Conservation (phyloP, 441 rosid genomes). For the Isatis lusitanica region DNA sequence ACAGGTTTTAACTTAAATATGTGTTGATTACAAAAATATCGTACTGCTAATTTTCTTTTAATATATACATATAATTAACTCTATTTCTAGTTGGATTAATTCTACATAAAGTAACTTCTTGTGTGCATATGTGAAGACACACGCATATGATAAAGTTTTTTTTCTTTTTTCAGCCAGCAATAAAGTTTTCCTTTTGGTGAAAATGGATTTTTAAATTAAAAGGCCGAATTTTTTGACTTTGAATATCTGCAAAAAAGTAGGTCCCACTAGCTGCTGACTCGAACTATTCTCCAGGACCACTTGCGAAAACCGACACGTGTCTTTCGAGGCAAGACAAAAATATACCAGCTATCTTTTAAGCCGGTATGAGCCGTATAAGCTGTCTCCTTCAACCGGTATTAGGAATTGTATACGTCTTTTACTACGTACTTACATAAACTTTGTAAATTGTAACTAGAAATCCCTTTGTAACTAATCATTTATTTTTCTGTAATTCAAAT, state of each 20-base stretch:
- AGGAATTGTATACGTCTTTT: not conserved
- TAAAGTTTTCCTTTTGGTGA: constrained; percentile 26
- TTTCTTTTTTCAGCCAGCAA: constrained; percentile 21
- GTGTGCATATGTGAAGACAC: constrained; percentile 29
- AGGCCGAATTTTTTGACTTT: constrained; percentile 40
- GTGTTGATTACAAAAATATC: not conserved
- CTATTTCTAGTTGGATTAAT: not conserved
- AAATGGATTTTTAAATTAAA: constrained; percentile 24
- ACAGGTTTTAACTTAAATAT: not conserved
- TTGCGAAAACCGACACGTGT: constrained; percentile 35
- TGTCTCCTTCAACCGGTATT: constrained; percentile 23
- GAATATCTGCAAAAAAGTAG: constrained; percentile 36
- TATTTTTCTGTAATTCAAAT: not conserved
- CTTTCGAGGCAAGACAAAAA: constrained; percentile 1
- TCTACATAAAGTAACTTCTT: constrained; percentile 18
- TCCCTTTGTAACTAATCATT: too few relatives aligned
- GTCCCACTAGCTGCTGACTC: constrained; percentile 34
- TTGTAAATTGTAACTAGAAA: too few relatives aligned
- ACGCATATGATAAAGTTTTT: constrained; percentile 22
- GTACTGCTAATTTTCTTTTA: not conserved
- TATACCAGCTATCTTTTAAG: constrained; percentile 2
- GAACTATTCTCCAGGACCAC: constrained; percentile 38
- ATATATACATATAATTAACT: not conserved
- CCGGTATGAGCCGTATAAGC: constrained; percentile 34
- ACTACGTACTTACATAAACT: not conserved